A percentile compares a stretch with the other conserved stretches of the same genome.
phyloP scores from a whole-genome alignment of 2,329 filamentous ascomycete species.

The Bipolaris cookei region DNA sequence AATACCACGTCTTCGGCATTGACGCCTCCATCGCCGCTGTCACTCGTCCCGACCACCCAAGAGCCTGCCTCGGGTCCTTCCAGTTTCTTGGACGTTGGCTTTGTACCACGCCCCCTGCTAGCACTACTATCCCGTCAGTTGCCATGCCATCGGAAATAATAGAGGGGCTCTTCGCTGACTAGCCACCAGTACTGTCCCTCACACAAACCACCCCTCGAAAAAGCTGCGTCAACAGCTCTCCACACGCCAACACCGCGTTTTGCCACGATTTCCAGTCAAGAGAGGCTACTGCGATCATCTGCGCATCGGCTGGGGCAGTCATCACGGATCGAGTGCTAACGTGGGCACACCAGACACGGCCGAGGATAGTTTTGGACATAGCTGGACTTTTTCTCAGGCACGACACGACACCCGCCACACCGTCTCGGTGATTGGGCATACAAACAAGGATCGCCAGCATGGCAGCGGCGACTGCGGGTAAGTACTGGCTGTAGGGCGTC shows the following conservation, averaged over 20 bases:
- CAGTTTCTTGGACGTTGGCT: constrained; percentile 19
- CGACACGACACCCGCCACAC: constrained; percentile 14
- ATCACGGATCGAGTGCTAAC: constrained; percentile 22
- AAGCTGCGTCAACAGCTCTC: constrained; percentile 38
- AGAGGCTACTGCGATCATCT: background rate
- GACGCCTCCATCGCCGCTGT: constrained; percentile 26
- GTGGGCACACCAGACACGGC: constrained; percentile 23
- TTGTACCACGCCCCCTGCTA: constrained; percentile 11
- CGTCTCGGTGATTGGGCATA: constrained; percentile 27
- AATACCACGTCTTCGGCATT: constrained; percentile 39
- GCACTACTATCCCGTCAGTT: constrained; percentile 32
- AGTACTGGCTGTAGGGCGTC: constrained; percentile 35
- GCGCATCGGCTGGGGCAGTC: constrained; percentile 2
- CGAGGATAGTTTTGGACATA: constrained; percentile 14
- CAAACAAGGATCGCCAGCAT: constrained; percentile 40
- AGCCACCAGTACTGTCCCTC: constrained; percentile 37
- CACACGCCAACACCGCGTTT: constrained; percentile 15
- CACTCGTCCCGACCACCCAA: constrained; percentile 19
- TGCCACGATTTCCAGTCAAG: background rate
- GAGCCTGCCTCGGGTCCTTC: constrained; percentile 11
- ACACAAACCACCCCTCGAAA: constrained; percentile 35
- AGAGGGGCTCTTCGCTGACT: constrained; percentile 46
- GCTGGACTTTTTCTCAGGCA: constrained; percentile 17
- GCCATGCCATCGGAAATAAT: constrained; percentile 23
- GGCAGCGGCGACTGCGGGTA: constrained; percentile 52